Evolutionary conservation across 495 filamentous ascomycete genomes (phyloP).

Genomic region (Aspergillus bertholletiae): DNA sequence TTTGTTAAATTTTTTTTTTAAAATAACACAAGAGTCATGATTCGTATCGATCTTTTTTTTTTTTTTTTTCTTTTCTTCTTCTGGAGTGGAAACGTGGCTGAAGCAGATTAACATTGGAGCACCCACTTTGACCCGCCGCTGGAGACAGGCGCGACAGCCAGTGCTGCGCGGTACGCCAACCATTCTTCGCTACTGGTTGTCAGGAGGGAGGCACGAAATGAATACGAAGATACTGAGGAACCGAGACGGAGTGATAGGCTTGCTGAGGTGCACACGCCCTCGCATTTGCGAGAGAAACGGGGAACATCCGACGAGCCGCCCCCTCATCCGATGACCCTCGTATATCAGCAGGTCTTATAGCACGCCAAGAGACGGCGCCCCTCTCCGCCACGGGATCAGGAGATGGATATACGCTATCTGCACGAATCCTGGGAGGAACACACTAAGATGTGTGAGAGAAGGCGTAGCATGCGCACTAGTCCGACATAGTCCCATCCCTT

Average conservation of each 20-base stretch:
- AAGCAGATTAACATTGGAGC: background rate
- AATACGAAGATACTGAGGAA: background rate
- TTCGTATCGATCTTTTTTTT: too few species aligned
- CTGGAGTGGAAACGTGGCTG: background rate
- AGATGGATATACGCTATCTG: background rate
- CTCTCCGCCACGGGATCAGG: background rate
- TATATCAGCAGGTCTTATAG: background rate
- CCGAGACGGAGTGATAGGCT: background rate
- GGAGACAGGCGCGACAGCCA: conserved; percentile 36
- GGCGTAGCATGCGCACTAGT: background rate
- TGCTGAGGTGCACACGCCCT: background rate
- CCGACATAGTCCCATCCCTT: too few species aligned
- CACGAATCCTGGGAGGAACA: background rate
- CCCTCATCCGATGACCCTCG: background rate
- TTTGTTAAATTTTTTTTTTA: too few species aligned
- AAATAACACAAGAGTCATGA: too few species aligned
- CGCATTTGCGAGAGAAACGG: background rate
- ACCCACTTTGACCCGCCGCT: conserved; percentile 31
- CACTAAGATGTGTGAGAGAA: background rate
- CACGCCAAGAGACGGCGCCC: background rate
- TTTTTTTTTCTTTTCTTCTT: too few species aligned
- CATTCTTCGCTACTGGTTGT: conserved; percentile 17
- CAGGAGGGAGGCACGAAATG: background rate
- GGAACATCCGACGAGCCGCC: background rate
- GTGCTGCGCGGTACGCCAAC: conserved; percentile 37